Conservation (phyloP, 345 rosid genomes). For the Populus alba region DNA sequence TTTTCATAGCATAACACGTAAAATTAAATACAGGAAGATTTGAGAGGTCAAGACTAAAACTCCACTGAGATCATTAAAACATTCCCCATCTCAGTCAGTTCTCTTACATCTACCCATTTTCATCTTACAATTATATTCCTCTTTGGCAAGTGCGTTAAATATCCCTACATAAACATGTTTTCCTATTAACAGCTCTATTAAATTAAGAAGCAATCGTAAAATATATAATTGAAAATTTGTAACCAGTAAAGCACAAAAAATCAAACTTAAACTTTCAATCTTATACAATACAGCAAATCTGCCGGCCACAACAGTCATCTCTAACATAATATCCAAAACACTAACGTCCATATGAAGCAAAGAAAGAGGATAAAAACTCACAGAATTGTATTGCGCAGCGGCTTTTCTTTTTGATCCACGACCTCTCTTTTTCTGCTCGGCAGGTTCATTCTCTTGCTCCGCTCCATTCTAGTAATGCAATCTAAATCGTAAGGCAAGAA, state of each 20-base stretch:
- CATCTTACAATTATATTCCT: background rate
- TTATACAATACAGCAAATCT: background rate
- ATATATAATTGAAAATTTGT: background rate
- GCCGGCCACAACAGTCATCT: background rate
- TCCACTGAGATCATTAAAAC: background rate
- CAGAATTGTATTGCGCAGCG: slow-evolving; percentile 57
- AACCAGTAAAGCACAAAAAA: background rate
- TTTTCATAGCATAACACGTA: background rate
- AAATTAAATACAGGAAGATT: background rate
- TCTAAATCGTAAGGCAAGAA: slow-evolving; percentile 13
- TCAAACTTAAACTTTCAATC: background rate
- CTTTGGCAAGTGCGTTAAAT: background rate
- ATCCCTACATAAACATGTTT: background rate
- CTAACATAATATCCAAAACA: background rate
- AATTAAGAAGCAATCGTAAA: background rate
- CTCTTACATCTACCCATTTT: background rate
- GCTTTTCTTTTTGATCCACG: slow-evolving; percentile 79
- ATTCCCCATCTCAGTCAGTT: background rate
- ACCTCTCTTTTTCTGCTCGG: slow-evolving; percentile 40
- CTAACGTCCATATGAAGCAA: background rate
- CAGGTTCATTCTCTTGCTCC: slow-evolving; percentile 43
- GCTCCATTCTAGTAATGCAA: slow-evolving; percentile 49
- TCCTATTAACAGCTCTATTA: background rate
- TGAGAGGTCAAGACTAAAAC: background rate
- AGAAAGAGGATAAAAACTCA: slow-evolving; percentile 23